Conservation (phyloP, 2,329 filamentous ascomycete species). For the Trichoderma lentiforme region DNA sequence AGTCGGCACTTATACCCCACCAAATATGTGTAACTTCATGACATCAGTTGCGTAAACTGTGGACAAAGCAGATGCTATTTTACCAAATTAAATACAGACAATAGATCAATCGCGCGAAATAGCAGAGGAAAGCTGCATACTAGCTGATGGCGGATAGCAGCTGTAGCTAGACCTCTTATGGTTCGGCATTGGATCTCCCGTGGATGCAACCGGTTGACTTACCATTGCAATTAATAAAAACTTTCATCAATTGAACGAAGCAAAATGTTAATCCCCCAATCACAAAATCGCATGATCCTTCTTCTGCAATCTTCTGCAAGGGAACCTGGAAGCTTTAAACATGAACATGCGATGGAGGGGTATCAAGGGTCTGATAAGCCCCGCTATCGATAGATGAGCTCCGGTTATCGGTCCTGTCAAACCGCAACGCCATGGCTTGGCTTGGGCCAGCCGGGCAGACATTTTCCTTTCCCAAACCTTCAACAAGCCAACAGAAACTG, state of each 20-base stretch:
- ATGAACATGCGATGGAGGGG: not conserved
- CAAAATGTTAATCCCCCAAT: not conserved
- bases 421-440: not conserved
- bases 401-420: conserved; percentile 7
- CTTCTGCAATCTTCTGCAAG: not conserved
- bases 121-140: not conserved
- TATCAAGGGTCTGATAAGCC: not conserved
- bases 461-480: not conserved
- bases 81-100: not conserved
- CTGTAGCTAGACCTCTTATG: not conserved
- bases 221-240: not conserved
- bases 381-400: not conserved
- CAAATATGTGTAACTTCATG: not conserved
- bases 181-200: not conserved
- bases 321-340: not conserved
- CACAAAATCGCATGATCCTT: not conserved
- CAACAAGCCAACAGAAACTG: not conserved
- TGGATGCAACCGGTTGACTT: not conserved
- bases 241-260: not conserved
- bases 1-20: not conserved
- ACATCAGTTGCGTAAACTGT: not conserved
- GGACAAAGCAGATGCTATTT: not conserved
- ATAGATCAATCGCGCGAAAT: not conserved
- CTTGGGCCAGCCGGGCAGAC: not conserved
- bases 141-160: not conserved